A percentile compares a stretch with the other conserved stretches of the same genome.
Conservation (phyloP, 306 rosid genomes). For the Arachis hypogaea region DNA sequence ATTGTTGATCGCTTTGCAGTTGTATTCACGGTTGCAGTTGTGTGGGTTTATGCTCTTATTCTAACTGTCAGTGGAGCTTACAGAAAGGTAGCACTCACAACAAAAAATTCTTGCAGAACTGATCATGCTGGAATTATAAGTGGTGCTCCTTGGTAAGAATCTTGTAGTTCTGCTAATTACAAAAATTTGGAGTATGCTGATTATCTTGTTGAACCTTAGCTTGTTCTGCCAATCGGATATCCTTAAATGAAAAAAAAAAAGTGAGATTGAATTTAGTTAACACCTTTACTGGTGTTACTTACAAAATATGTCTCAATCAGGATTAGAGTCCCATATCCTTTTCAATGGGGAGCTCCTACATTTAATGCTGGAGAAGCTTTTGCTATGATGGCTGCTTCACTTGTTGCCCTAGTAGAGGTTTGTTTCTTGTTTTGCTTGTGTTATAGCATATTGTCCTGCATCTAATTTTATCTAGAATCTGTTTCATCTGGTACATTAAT, state of each 20-base stretch:
- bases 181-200: not conserved
- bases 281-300: conserved; percentile 19
- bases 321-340: conserved; percentile 92
- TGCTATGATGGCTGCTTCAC: conserved; percentile 95
- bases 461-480: conserved; percentile 10
- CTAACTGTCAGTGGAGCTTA: conserved; percentile 95
- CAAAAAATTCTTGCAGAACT: conserved; percentile 83
- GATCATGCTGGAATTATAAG: conserved; percentile 89
- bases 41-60: conserved; percentile 84
- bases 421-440: conserved; percentile 22
- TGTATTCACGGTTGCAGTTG: conserved; percentile 74
- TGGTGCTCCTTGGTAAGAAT: conserved; percentile 82
- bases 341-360: conserved; percentile 98
- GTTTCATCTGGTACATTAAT: not conserved
- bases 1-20: conserved; percentile 85
- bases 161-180: conserved; percentile 6
- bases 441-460: conserved; percentile 28
- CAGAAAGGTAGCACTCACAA: conserved; percentile 54
- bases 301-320: conserved; percentile 47
- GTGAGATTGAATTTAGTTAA: conserved; percentile 9
- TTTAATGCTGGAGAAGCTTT: conserved; percentile 95
- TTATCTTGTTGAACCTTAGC: conserved; percentile 8
- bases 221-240: not conserved
- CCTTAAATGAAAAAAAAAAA: conserved; percentile 14
- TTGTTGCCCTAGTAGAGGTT: conserved; percentile 93